Evolutionary conservation across 768 basidiomycete genomes (phyloP).

Genomic region (Rhodosporidiobolus sp.): DNA sequence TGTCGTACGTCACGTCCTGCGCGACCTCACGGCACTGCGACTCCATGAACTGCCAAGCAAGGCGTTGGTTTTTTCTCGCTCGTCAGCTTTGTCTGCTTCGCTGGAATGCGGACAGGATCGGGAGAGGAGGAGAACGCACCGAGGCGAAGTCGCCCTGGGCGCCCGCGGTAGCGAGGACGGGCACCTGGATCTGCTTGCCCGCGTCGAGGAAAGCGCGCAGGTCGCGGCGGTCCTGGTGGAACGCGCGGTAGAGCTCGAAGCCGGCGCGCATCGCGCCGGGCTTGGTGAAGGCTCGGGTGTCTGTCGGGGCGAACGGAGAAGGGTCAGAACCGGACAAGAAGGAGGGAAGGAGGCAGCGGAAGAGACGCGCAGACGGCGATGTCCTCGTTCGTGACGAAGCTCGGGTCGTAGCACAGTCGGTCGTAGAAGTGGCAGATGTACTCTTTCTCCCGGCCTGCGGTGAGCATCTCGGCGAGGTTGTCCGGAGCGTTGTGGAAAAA

Average conservation of each 20-base stretch:
- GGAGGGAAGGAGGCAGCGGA: neutral
- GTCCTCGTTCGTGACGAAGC: conserved; percentile 30
- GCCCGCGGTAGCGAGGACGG: neutral
- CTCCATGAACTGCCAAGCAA: conserved; percentile 17
- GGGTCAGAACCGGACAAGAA: too few relatives aligned
- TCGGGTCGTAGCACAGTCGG: conserved; percentile 38
- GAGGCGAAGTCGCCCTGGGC: neutral
- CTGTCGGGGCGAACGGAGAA: neutral
- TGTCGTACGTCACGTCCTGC: conserved; percentile 31
- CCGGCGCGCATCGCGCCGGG: conserved; percentile 41
- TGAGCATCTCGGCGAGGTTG: conserved; percentile 36
- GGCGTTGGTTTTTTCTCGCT: too few relatives aligned
- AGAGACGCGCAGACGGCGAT: conserved; percentile 11
- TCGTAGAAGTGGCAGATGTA: conserved; percentile 41
- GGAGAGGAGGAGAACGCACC: neutral
- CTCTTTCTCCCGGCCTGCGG: conserved; percentile 38
- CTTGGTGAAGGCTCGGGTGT: conserved; percentile 32
- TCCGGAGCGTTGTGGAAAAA: conserved; percentile 43
- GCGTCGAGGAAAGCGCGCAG: too few relatives aligned
- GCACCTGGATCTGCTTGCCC: neutral
- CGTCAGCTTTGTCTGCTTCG: too few relatives aligned
- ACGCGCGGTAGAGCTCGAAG: conserved; percentile 41
- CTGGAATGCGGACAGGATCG: neutral
- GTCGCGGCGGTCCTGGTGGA: neutral
- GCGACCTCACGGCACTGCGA: conserved; percentile 31